Evolutionary conservation across 352 stramenopile species (phyloP).

Genomic region (Blastocystis sp.): DNA sequence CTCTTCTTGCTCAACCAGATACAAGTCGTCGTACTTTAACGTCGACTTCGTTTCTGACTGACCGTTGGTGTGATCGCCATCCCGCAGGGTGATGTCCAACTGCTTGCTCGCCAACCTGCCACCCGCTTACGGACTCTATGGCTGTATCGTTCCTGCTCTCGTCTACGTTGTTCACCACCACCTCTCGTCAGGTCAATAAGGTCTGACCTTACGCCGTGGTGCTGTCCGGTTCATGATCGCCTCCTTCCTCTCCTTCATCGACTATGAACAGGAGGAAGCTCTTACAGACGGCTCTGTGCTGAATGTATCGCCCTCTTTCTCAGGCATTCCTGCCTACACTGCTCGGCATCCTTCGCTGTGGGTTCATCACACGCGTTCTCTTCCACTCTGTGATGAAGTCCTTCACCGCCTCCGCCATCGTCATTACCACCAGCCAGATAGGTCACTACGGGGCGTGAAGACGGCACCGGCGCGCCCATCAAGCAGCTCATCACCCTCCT

Average conservation of each 20-base stretch:
- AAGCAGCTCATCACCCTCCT: conserved; percentile 7
- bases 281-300: not conserved
- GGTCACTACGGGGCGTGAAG: not conserved
- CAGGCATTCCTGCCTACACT: not conserved
- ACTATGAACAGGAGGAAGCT: conserved; percentile 8
- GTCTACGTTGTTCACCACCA: not conserved
- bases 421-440: conserved; percentile 1
- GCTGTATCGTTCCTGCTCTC: conserved; percentile 11
- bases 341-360: not conserved
- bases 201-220: conserved; percentile 2
- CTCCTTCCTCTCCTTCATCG: conserved; percentile 17
- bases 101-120: conserved; percentile 25
- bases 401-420: conserved; percentile 42
- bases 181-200: conserved; percentile 17
- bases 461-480: not conserved
- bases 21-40: conserved; percentile 27
- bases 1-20: not conserved
- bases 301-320: conserved; percentile 1
- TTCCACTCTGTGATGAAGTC: conserved; percentile 5
- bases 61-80: conserved; percentile 71
- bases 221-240: not conserved
- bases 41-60: conserved; percentile 68
- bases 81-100: conserved; percentile 64
- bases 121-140: conserved; percentile 31
- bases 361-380: conserved; percentile 17